Evolutionary conservation across 2,329 filamentous ascomycete species (phyloP).

Genomic region (Saccharata proteae): DNA sequence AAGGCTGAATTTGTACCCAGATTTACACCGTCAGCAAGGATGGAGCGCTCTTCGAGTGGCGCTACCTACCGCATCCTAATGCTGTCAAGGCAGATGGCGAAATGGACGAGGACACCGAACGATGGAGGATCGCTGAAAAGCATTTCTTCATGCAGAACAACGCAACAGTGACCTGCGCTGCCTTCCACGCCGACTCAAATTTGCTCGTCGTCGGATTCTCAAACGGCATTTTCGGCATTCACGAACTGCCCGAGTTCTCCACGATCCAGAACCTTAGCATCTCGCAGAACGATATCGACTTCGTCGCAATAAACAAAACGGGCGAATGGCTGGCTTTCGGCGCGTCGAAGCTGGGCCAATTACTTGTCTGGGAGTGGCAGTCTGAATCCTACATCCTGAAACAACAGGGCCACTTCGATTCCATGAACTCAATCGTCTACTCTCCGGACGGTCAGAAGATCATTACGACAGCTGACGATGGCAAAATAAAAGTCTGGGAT

Average conservation of each 20-base stretch:
- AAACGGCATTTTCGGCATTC: conserved; percentile 83
- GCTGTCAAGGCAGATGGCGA: conserved; percentile 37
- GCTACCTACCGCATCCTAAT: conserved; percentile 56
- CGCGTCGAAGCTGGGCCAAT: conserved; percentile 83
- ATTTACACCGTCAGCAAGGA: conserved; percentile 97
- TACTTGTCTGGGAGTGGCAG: conserved; percentile 99
- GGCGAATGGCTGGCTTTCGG: conserved; percentile 97
- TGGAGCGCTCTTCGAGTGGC: conserved; percentile 91
- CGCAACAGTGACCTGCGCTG: conserved; percentile 77
- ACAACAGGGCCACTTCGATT: conserved; percentile 93
- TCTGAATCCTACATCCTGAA: conserved; percentile 98
- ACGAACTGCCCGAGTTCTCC: conserved; percentile 93
- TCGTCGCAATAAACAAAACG: conserved; percentile 83
- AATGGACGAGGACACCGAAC: conserved; percentile 54
- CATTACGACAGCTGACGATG: conserved; percentile 88
- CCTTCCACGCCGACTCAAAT: conserved; percentile 75
- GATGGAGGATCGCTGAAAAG: conserved; percentile 83
- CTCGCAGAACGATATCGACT: conserved; percentile 92
- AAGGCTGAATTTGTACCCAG: conserved; percentile 12
- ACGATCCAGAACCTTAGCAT: conserved; percentile 89
- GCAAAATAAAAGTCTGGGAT: conserved; percentile 98
- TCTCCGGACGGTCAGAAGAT: conserved; percentile 88
- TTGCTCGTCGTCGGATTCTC: conserved; percentile 96
- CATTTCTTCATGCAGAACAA: conserved; percentile 92
- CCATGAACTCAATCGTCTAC: conserved; percentile 86